A percentile compares a stretch with the other conserved stretches of the same genome.
phyloP scores from a whole-genome alignment of 768 basidiomycete genomes.

The Glaciozyma antarctica region DNA sequence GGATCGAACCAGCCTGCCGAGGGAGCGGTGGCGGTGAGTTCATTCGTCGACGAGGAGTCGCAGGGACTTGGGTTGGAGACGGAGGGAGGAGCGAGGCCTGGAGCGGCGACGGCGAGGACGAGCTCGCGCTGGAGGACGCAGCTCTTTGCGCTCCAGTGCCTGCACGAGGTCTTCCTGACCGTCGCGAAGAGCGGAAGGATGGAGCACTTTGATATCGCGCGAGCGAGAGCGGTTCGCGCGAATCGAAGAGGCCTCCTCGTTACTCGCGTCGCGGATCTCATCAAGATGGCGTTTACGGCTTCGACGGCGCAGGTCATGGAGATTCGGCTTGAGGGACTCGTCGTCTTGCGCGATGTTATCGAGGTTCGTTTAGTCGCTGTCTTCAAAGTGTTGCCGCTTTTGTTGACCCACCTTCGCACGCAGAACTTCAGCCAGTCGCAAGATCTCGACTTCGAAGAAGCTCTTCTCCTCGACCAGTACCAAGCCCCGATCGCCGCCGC shows the following conservation, averaged over 20 bases:
- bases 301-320: constrained; percentile 94
- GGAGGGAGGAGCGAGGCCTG: constrained; percentile 37
- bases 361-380: constrained; percentile 49
- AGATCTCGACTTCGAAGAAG: constrained; percentile 86
- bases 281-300: constrained; percentile 96
- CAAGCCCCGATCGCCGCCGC: constrained; percentile 98
- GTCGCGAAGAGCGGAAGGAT: constrained; percentile 60
- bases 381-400: not conserved
- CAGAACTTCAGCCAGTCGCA: constrained; percentile 78
- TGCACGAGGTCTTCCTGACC: constrained; percentile 76
- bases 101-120: constrained; percentile 38
- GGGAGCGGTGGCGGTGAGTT: constrained; percentile 45
- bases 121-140: constrained; percentile 89
- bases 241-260: constrained; percentile 56
- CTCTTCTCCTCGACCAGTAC: constrained; percentile 85
- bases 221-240: constrained; percentile 44
- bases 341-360: constrained; percentile 84
- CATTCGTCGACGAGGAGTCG: constrained; percentile 78
- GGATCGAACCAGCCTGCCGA: constrained; percentile 61
- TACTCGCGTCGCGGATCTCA: constrained; percentile 79
- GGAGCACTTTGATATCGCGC: constrained; percentile 73
- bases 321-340: constrained; percentile 79
- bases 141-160: constrained; percentile 80
- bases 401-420: not conserved
- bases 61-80: constrained; percentile 66